Conservation (phyloP, 2,329 filamentous ascomycete species). For the Boeremia lycopersici region DNA sequence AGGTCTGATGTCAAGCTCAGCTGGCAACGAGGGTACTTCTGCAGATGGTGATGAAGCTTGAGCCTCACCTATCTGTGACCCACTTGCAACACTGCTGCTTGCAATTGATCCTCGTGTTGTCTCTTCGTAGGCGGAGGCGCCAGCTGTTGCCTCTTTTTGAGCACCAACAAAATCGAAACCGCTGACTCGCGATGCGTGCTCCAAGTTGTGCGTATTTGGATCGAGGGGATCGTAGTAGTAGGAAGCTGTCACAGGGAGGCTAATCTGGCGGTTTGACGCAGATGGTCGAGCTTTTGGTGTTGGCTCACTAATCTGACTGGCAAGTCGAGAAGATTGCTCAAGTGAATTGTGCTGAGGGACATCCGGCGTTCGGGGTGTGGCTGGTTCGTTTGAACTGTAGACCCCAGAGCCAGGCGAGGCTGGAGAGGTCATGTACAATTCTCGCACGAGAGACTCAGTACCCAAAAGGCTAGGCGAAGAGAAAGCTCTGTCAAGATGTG, state of each 20-base stretch:
- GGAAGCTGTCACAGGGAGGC: conserved; percentile 51
- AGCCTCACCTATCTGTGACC: conserved; percentile 21
- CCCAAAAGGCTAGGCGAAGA: conserved; percentile 53
- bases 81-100: conserved; percentile 23
- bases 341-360: conserved; percentile 43
- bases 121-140: conserved; percentile 34
- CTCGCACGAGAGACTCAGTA: conserved; percentile 55
- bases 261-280: conserved; percentile 52
- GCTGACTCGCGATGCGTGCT: conserved; percentile 54
- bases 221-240: conserved; percentile 54
- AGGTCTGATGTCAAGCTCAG: conserved; percentile 43
- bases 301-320: conserved; percentile 43
- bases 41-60: conserved; percentile 24
- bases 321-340: conserved; percentile 28
- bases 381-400: conserved; percentile 45
- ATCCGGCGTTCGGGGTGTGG: conserved; percentile 47
- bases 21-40: conserved; percentile 29
- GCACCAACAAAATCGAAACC: conserved; percentile 50
- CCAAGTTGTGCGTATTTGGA: conserved; percentile 52
- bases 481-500: conserved; percentile 32
- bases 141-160: conserved; percentile 22
- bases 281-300: conserved; percentile 46
- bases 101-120: conserved; percentile 35
- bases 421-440: conserved; percentile 56
- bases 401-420: conserved; percentile 46